Conservation (phyloP, 108 stramenopile genomes). For the Pseudonitzschia pungens region DNA sequence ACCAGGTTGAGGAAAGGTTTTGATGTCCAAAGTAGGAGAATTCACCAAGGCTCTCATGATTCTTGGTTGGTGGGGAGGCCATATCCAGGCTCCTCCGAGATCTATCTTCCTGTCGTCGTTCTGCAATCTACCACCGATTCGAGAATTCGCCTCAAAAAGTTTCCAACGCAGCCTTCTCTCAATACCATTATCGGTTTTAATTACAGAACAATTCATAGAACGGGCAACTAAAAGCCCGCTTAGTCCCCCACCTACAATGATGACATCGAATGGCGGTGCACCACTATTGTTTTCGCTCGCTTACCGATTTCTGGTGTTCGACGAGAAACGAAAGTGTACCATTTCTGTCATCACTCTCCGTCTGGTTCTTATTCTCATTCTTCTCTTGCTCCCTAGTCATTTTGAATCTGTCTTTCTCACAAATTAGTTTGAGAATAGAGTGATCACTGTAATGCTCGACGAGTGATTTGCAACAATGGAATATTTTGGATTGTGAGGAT, state of each 20-base stretch:
- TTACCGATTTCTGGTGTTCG: not conserved
- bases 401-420: too few species aligned
- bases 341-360: not conserved
- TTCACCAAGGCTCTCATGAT: conserved; percentile 27
- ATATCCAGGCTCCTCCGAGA: conserved; percentile 64
- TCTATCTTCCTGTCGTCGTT: conserved; percentile 49
- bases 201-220: conserved; percentile 7
- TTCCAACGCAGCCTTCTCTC: conserved; percentile 23
- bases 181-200: not conserved
- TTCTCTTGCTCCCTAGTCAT: too few species aligned
- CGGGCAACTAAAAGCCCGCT: conserved; percentile 36
- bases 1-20: conserved; percentile 49
- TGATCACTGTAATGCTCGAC: too few species aligned
- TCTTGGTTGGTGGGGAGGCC: conserved; percentile 49
- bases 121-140: conserved; percentile 51
- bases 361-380: too few species aligned
- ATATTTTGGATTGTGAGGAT: too few species aligned
- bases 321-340: not conserved
- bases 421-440: too few species aligned
- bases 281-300: not conserved
- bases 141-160: conserved; percentile 44
- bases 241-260: conserved; percentile 49
- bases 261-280: conserved; percentile 35
- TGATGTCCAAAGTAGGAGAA: not conserved
- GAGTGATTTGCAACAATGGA: too few species aligned